Conservation (phyloP, 2,329 filamentous ascomycete species). For the Cephalotrichum gorgonifer region DNA sequence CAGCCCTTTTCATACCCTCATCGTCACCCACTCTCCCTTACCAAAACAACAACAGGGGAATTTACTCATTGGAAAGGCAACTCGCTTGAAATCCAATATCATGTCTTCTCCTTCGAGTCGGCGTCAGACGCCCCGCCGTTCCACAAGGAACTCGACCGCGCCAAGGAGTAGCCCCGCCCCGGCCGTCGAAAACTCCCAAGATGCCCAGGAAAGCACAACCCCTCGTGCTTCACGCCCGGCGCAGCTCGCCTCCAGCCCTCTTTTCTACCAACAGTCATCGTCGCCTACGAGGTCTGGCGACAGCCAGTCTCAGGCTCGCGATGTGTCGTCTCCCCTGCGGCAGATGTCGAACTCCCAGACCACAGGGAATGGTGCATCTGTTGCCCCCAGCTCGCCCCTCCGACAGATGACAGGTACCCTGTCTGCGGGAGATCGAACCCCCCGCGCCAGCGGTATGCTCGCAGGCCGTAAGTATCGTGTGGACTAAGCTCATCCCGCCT, state of each 20-base stretch:
- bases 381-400: conserved; percentile 47
- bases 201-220: conserved; percentile 23
- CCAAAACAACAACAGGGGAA: neutral
- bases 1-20: neutral
- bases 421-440: conserved; percentile 47
- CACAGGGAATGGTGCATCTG: conserved; percentile 23
- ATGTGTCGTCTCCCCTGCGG: conserved; percentile 42
- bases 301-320: conserved; percentile 18
- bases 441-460: conserved; percentile 56
- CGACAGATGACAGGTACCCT: conserved; percentile 49
- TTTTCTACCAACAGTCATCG: conserved; percentile 58
- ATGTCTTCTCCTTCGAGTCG: conserved; percentile 37
- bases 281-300: conserved; percentile 22
- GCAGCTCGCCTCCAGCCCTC: conserved; percentile 62
- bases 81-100: conserved; percentile 5
- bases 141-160: conserved; percentile 14
- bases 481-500: neutral
- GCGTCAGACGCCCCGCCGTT: conserved; percentile 30
- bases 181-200: conserved; percentile 7
- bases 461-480: conserved; percentile 1
- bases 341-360: conserved; percentile 49
- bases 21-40: neutral
- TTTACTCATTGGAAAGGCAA: neutral
- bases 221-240: conserved; percentile 30
- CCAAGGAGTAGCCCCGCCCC: conserved; percentile 36